phyloP scores from a whole-genome alignment of 805 yeast genomes.

The Middelhovenomyces tepae region DNA sequence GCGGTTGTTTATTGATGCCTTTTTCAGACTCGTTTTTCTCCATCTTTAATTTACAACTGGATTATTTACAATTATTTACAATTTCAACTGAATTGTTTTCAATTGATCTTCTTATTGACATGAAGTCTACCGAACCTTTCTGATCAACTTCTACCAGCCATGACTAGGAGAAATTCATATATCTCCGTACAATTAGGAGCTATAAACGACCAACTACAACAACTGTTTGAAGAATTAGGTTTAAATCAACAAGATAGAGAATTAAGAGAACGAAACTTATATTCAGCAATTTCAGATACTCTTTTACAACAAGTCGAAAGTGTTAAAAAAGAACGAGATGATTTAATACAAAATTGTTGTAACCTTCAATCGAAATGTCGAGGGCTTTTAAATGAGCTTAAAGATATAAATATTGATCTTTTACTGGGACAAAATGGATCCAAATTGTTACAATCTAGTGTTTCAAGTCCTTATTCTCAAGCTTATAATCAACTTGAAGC shows the following conservation, averaged over 20 bases:
- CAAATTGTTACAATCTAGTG: slow-evolving; percentile 9
- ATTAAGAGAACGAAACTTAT: slow-evolving; percentile 20
- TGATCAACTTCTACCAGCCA: too few species aligned
- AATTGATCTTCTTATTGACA: too few species aligned
- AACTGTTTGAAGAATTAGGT: slow-evolving; percentile 21
- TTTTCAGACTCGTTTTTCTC: background rate
- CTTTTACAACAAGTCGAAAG: slow-evolving; percentile 23
- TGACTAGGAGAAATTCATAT: slow-evolving; percentile 18
- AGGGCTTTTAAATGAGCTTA: slow-evolving; percentile 17
- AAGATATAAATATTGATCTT: slow-evolving; percentile 12
- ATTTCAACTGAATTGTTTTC: background rate
- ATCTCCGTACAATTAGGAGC: slow-evolving; percentile 20
- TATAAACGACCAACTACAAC: slow-evolving; percentile 20
- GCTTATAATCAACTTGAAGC: slow-evolving; percentile 10
- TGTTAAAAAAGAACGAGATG: slow-evolving; percentile 22
- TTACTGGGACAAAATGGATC: slow-evolving; percentile 11
- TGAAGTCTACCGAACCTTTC: too few species aligned
- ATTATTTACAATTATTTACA: background rate
- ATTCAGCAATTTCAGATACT: slow-evolving; percentile 19
- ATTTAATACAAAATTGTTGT: slow-evolving; percentile 15
- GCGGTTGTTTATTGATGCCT: background rate
- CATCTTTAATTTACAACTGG: too few species aligned
- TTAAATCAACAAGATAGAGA: slow-evolving; percentile 16
- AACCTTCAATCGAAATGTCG: slow-evolving; percentile 14
- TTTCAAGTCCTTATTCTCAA: slow-evolving; percentile 18